Conservation (phyloP, 2,329 filamentous ascomycete genomes). For the Aspergillus pseudotamarii region DNA sequence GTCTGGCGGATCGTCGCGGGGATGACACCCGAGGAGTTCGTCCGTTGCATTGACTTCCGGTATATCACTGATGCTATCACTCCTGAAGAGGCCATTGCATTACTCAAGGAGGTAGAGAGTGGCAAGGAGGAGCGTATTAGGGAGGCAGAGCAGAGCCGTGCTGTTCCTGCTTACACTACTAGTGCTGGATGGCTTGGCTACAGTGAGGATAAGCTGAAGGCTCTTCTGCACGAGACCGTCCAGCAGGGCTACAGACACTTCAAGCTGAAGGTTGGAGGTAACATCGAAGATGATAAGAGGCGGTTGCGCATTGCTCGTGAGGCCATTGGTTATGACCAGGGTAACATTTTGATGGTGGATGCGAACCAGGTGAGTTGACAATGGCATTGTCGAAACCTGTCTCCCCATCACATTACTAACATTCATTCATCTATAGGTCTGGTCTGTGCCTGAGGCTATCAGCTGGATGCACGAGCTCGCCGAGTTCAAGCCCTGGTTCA, state of each 20-base stretch:
- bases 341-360: conserved; percentile 88
- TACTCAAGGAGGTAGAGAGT: conserved; percentile 67
- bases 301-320: conserved; percentile 74
- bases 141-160: conserved; percentile 72
- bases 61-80: conserved; percentile 95
- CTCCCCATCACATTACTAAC: neutral
- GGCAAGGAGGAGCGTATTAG: conserved; percentile 72
- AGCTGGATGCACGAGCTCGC: conserved; percentile 80
- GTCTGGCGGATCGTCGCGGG: conserved; percentile 90
- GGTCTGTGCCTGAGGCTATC: conserved; percentile 88
- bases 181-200: conserved; percentile 92
- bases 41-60: conserved; percentile 86
- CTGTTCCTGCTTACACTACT: conserved; percentile 89
- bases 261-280: conserved; percentile 85
- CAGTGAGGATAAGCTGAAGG: conserved; percentile 82
- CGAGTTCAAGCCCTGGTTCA: conserved; percentile 84
- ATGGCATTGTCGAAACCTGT: neutral
- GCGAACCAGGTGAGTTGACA: conserved; percentile 70
- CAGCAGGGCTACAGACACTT: conserved; percentile 79
- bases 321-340: conserved; percentile 79
- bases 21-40: conserved; percentile 85
- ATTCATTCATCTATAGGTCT: conserved; percentile 53
- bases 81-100: conserved; percentile 74
- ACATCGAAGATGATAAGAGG: conserved; percentile 70
- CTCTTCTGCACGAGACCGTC: conserved; percentile 72